Conservation (phyloP, 345 rosid species). For the Limnanthes douglasii region DNA sequence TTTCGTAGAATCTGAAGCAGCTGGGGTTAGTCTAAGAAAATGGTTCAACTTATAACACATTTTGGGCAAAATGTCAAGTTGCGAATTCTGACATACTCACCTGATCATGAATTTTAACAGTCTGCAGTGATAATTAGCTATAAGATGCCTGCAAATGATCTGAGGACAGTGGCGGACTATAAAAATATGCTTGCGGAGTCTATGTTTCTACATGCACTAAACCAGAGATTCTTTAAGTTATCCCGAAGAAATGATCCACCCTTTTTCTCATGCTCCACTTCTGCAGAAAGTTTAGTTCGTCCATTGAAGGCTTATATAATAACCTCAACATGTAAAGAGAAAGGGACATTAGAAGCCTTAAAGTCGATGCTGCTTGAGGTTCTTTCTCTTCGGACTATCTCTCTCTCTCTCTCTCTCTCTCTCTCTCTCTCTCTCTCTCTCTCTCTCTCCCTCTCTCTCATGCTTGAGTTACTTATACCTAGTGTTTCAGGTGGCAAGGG, state of each 20-base stretch:
- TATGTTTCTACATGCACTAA: slow-evolving; percentile 70
- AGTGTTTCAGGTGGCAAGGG: slow-evolving; percentile 64
- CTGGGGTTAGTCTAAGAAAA: slow-evolving; percentile 48
- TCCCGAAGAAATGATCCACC: slow-evolving; percentile 74
- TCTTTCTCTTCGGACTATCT: slow-evolving; percentile 9
- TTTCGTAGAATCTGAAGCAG: slow-evolving; percentile 84
- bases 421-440: slow-evolving; percentile 4
- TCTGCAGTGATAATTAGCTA: slow-evolving; percentile 83
- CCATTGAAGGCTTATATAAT: slow-evolving; percentile 70
- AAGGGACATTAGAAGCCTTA: slow-evolving; percentile 62
- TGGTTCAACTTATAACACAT: slow-evolving; percentile 3
- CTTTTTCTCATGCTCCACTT: slow-evolving; percentile 82
- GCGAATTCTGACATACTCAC: slow-evolving; percentile 7
- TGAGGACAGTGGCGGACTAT: slow-evolving; percentile 73
- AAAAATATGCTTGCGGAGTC: slow-evolving; percentile 64
- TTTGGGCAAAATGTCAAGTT: slow-evolving; percentile 1
- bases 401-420: slow-evolving; percentile 2
- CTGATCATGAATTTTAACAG: slow-evolving; percentile 27
- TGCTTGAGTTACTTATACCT: slow-evolving; percentile 1
- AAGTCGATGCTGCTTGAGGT: slow-evolving; percentile 91
- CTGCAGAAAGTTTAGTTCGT: slow-evolving; percentile 61
- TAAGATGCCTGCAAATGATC: slow-evolving; percentile 51
- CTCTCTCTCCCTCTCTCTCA: not conserved
- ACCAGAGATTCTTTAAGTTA: slow-evolving; percentile 77
- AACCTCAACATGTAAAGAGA: slow-evolving; percentile 71